Conservation (phyloP, 768 basidiomycete species). For the Lactifluus echinatus region DNA sequence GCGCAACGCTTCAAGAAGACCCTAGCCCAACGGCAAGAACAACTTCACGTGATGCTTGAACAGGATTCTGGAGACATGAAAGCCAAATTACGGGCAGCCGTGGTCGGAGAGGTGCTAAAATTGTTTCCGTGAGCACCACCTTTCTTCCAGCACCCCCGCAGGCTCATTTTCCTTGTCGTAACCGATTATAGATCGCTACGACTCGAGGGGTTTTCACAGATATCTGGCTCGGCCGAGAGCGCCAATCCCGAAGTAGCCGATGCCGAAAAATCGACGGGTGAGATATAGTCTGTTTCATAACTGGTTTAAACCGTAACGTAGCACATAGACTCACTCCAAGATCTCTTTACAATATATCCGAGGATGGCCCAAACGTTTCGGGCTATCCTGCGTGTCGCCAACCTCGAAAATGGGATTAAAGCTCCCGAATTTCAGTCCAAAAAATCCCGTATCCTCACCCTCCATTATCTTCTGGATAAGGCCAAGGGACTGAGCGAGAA, state of each 20-base stretch:
- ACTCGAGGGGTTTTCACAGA: background rate
- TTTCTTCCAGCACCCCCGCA: no score
- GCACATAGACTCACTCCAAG: no score
- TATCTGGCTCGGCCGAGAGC: background rate
- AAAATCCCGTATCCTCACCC: background rate
- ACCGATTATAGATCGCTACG: background rate
- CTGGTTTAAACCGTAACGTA: no score
- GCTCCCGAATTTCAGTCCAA: background rate
- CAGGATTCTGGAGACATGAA: background rate
- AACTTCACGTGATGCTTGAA: background rate
- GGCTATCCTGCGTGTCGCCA: background rate
- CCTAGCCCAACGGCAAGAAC: background rate
- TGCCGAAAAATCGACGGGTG: background rate
- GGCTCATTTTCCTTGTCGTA: background rate
- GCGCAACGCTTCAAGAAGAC: background rate
- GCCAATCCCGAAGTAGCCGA: background rate
- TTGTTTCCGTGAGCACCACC: background rate
- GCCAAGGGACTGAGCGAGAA: background rate
- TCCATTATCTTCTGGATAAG: background rate
- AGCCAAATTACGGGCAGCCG: background rate
- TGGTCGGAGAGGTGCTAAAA: conserved; percentile 1
- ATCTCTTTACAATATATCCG: conserved; percentile 3
- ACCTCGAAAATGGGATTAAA: background rate
- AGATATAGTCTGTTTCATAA: no score
- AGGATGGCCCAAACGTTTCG: background rate